A percentile compares a stretch with the other conserved stretches of the same genome.
Conservation (phyloP, 2,329 filamentous ascomycete species). For the Ophiostoma novo-ulmi region DNA sequence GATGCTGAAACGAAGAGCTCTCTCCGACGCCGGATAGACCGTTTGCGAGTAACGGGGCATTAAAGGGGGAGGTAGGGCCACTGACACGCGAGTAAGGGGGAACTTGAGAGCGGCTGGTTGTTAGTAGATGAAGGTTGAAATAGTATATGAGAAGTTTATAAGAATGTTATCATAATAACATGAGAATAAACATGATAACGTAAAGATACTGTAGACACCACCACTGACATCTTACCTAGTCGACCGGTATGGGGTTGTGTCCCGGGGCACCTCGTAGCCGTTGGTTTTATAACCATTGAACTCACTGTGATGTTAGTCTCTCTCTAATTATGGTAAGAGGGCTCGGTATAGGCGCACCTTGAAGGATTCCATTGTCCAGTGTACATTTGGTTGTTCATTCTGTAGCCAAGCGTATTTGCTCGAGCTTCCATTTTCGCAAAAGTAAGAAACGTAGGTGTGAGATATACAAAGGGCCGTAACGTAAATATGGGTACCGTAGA, state of each 20-base stretch:
- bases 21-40: slow-evolving; percentile 35
- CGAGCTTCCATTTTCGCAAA: slow-evolving; percentile 18
- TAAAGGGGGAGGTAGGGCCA: slow-evolving; percentile 29
- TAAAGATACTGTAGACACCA: not conserved
- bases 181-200: not conserved
- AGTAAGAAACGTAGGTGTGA: not conserved
- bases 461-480: not conserved
- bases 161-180: not conserved
- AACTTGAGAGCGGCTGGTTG: slow-evolving; percentile 35
- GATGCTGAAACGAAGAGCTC: slow-evolving; percentile 34
- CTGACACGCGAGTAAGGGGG: slow-evolving; percentile 40
- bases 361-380: slow-evolving; percentile 23
- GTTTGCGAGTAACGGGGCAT: slow-evolving; percentile 30
- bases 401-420: slow-evolving; percentile 20
- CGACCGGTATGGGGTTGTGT: slow-evolving; percentile 29
- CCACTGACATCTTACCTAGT: slow-evolving; percentile 32
- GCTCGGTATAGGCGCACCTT: slow-evolving; percentile 24
- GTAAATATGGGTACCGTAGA: not conserved
- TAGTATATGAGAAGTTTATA: not conserved
- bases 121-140: slow-evolving; percentile 2
- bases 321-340: not conserved
- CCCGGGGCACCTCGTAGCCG: slow-evolving; percentile 34
- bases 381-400: slow-evolving; percentile 19
- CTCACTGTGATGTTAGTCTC: slow-evolving; percentile 28
- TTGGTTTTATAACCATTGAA: slow-evolving; percentile 35